These are phyloP conservation scores for Tolypocladium tundrense DNA, from an alignment of 2,329 filamentous ascomycete genomes.

Conservation along the genomic window DNA sequence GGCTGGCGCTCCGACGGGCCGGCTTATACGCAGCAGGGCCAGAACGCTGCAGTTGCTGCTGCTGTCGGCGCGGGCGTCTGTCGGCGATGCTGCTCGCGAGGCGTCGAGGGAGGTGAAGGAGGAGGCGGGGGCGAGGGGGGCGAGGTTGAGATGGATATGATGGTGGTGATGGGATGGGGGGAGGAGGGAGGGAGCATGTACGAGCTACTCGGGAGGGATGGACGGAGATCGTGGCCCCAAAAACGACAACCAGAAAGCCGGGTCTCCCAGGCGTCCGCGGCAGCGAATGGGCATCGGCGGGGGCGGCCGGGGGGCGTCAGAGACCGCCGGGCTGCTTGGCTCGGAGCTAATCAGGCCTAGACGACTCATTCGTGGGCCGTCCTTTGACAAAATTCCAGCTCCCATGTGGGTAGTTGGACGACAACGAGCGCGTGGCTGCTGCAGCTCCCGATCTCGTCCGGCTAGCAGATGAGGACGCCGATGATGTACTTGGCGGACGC, in stretches of 20 bases:
- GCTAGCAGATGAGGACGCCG: not conserved
- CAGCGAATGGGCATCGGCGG: not conserved
- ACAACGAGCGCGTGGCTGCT: not conserved
- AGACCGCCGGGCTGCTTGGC: not conserved
- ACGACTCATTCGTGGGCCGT: not conserved
- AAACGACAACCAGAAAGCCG: conserved; percentile 4
- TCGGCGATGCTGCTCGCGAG: not conserved
- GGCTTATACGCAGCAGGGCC: not conserved
- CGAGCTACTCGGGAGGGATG: too few relatives aligned
- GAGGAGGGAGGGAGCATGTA: not conserved
- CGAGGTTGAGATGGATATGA: not conserved
- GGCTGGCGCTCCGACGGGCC: not conserved
- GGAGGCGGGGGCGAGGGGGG: not conserved
- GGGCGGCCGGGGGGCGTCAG: not conserved
- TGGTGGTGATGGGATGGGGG: not conserved
- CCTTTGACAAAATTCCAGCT: not conserved
- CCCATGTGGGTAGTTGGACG: not conserved
- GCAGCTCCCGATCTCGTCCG: not conserved
- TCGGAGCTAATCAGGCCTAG: not conserved
- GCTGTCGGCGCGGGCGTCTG: not conserved
- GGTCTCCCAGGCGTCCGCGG: conserved; percentile 1
- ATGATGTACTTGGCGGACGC: not conserved
- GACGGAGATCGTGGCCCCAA: not conserved
- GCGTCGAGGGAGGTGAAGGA: not conserved
- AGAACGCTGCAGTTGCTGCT: not conserved